Base-by-base conservation (phyloP, 768 basidiomycete genomes). In the Boletellus ananas region DNA sequence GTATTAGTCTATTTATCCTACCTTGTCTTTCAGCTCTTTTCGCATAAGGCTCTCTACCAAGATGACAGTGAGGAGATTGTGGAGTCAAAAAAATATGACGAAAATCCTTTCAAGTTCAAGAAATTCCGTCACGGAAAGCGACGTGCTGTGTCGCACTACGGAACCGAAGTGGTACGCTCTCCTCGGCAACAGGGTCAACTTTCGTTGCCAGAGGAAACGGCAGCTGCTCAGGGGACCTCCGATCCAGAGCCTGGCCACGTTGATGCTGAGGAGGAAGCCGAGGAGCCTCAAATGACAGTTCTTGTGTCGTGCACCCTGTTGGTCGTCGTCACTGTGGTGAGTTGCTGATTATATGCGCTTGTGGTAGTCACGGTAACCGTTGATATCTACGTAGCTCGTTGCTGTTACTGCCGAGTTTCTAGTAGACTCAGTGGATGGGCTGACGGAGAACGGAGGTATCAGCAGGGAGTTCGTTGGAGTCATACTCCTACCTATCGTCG, bases 401-500 rank as follows among this genome's bases (percentile, higher is more conserved):
- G 77, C 78, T 3, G 66, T 81, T 3, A 82, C 78, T 8, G 81
- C 81, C 1, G 83, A 84, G 39, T 76, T 74, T 45, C 77, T 97
- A 5, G 90, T 97, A 4, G 81, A 79, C 58, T 90, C 90, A 4
- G 94, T 96, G 56, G 71, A 79, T 53, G 90, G 90, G 12, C 62
- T 97, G 34, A 86, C 88, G 0, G 60, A 58, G 0, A 59, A 60
- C 0, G 81, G 83, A 20, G 14, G 21, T 7, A 85, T 98, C 47
- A 79, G 73, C 51, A 79, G 81, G 52, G 89, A 88, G 64, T 98
- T 93, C 62, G 85, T 96, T 52, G 94, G 90, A 12, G 68, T 96
- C 36, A 87, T 87, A 57, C 73, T 98, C 13, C 77, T 98, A 8
- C 95, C 95, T 6, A 92, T 96, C 34, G 93, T 94, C 13, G 90